A percentile compares a stretch with the other conserved stretches of the same genome.
Evolutionary conservation across 805 yeast genomes (phyloP).

Genomic region (Candida palmyrensis): DNA sequence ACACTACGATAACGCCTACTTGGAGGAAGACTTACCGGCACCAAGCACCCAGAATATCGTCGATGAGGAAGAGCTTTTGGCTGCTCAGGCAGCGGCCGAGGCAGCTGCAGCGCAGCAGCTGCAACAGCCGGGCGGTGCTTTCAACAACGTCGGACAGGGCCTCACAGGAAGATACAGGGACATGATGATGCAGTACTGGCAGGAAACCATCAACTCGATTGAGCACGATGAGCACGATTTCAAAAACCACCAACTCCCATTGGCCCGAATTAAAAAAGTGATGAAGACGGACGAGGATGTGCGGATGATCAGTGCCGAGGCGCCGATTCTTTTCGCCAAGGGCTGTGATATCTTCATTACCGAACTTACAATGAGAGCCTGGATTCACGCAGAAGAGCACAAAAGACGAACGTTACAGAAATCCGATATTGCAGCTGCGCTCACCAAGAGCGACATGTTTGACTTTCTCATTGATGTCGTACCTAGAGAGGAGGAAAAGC

Average conservation of each 20-base stretch:
- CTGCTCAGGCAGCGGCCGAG: slow-evolving; percentile 43
- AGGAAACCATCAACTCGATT: slow-evolving; percentile 84
- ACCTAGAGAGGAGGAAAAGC: slow-evolving; percentile 79
- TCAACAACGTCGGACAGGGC: slow-evolving; percentile 91
- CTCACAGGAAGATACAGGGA: slow-evolving; percentile 75
- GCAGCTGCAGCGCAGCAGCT: slow-evolving; percentile 43
- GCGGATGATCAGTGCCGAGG: slow-evolving; percentile 96
- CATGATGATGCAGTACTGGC: slow-evolving; percentile 96
- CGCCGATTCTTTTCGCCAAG: slow-evolving; percentile 94
- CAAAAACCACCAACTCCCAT: slow-evolving; percentile 89
- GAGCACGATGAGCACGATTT: slow-evolving; percentile 88
- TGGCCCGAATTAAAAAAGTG: slow-evolving; percentile 94
- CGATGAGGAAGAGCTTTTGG: slow-evolving; percentile 37
- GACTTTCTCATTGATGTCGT: slow-evolving; percentile 95
- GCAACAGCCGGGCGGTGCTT: slow-evolving; percentile 57
- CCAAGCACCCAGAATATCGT: slow-evolving; percentile 22
- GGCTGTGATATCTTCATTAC: slow-evolving; percentile 98
- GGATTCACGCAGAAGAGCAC: slow-evolving; percentile 98
- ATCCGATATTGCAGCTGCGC: slow-evolving; percentile 91
- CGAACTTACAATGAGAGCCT: slow-evolving; percentile 95
- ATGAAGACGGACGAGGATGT: slow-evolving; percentile 98
- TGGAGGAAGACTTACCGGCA: slow-evolving; percentile 11
- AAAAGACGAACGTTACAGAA: slow-evolving; percentile 92
- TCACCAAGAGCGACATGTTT: slow-evolving; percentile 94
- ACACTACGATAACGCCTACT: slow-evolving; percentile 23